A percentile compares a stretch with the other conserved stretches of the same genome.
Evolutionary conservation across 1,139 yeast species (phyloP).

Genomic region (Yamadazyma sp.): DNA sequence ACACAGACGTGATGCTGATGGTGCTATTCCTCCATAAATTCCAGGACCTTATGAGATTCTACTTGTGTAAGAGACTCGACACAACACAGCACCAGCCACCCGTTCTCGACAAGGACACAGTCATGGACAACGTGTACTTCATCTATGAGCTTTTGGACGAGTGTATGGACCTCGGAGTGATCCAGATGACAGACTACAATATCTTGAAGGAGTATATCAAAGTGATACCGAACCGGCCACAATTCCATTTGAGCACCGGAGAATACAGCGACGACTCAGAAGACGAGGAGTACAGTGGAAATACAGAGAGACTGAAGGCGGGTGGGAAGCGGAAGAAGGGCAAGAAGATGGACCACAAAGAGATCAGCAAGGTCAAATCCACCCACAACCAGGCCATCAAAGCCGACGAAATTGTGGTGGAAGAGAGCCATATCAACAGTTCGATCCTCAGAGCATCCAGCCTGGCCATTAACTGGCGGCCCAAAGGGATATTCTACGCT

Average conservation of each 20-base stretch:
- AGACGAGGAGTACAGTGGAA: constrained; percentile 3
- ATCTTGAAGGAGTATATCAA: constrained; percentile 47
- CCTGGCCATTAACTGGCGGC: constrained; percentile 48
- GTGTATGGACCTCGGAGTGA: constrained; percentile 46
- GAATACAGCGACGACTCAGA: constrained; percentile 11
- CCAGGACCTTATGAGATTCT: constrained; percentile 30
- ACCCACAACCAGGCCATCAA: constrained; percentile 43
- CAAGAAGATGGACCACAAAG: constrained; percentile 14
- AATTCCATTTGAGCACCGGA: constrained; percentile 12
- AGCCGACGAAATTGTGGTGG: constrained; percentile 30
- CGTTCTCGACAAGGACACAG: constrained; percentile 28
- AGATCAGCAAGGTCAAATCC: constrained; percentile 27
- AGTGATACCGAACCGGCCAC: constrained; percentile 36
- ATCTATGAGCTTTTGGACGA: constrained; percentile 46
- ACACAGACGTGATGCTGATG: constrained; percentile 43
- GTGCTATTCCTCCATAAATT: constrained; percentile 37
- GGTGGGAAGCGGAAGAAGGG: constrained; percentile 4
- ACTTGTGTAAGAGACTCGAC: constrained; percentile 22
- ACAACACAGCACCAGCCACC: not conserved
- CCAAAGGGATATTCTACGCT: constrained; percentile 48
- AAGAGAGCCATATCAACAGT: constrained; percentile 48
- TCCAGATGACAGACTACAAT: constrained; percentile 46
- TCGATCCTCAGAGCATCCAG: constrained; percentile 51
- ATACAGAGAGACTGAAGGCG: constrained; percentile 5
- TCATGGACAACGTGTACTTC: constrained; percentile 41